Evolutionary conservation across 1,284 basidiomycete genomes (phyloP), one percentile per base, ranked within the genome.

Genomic region (Moesziomyces sp.): DNA sequence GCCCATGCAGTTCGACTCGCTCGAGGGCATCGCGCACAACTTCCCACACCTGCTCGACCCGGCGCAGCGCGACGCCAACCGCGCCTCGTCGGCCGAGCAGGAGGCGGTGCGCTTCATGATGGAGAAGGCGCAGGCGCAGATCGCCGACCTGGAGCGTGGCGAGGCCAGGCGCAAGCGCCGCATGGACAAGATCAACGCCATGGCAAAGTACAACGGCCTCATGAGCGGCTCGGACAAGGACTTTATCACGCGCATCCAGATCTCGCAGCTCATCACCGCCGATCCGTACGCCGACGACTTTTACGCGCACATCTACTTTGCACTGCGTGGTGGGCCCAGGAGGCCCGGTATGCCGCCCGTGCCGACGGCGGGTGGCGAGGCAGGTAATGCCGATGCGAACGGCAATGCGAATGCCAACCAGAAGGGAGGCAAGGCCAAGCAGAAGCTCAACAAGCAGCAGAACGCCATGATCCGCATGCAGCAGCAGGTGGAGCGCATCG

Each of bases 171-270:
- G 75, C 45, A 72, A 76, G 42, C 52, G 62, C n/a, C 63, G 79
- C 46, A 64, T 76, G 50, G 72, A 73, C 42, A 83, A 83, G 70
- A 76, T 83, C 67, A 86, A 76, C 64, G 81, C 72, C 46, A 85
- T 97, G 94, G 89, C 94, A 58, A 91, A 92, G 76, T 94, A 97
- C 86, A 99, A 99, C 84, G 95, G 98, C 84, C 88, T 98, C 58
- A 99, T 99, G 97, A 94, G 92, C 0, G 93, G 94, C 84, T 96
- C 93, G 16, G 97, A 99, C 88, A 99, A 99, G 86, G 97, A 99
- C 83, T 99, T 99, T 84, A 99, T 99, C 85, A 99, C 97, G 23
- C 91, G 97, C 43, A 99, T 99, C 66, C 97, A 99, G 86, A 93
- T 99, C 48, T 97, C 94, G 1, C 96, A 99, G 83, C 90, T 99